Percentiles rank a stretch among this genome's conserved stretches.
Conservation (phyloP, 1,284 basidiomycete species). For the Termitomyces sp. region DNA sequence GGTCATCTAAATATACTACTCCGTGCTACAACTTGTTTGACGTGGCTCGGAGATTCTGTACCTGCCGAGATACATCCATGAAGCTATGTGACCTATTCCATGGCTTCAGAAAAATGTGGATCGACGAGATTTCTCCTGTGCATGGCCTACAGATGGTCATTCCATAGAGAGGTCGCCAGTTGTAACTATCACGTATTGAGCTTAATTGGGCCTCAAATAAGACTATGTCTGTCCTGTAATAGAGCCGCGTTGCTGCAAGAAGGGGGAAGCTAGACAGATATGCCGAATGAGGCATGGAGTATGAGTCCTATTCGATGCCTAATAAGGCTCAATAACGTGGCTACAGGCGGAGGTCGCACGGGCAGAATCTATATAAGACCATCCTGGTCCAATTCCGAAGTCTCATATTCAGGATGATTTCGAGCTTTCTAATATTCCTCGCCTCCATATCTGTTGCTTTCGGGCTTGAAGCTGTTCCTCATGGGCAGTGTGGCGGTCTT, state of each 20-base stretch:
- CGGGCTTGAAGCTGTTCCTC: constrained; percentile 21
- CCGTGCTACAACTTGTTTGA: not conserved
- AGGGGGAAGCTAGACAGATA: not conserved
- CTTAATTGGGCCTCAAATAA: not conserved
- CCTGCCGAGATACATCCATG: constrained; percentile 3
- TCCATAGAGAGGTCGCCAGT: not conserved
- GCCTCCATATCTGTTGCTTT: constrained; percentile 10
- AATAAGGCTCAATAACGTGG: not conserved
- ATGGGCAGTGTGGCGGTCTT: constrained; percentile 31
- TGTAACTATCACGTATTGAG: not conserved
- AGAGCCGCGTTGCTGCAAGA: not conserved
- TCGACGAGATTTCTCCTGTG: constrained; percentile 1
- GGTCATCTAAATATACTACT: not conserved
- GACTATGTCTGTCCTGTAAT: not conserved
- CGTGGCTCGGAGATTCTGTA: not conserved
- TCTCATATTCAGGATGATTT: constrained; percentile 3
- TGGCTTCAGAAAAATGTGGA: not conserved
- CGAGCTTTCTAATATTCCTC: constrained; percentile 7
- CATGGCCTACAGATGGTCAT: not conserved
- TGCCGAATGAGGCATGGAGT: not conserved
- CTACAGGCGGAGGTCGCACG: not conserved
- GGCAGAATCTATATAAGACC: not conserved
- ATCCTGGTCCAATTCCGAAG: not conserved
- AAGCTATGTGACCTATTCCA: not conserved
- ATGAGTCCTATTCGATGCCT: not conserved